phyloP scores from a whole-genome alignment of 176 grass and related monocot genomes.

The Raddia distichophylla region DNA sequence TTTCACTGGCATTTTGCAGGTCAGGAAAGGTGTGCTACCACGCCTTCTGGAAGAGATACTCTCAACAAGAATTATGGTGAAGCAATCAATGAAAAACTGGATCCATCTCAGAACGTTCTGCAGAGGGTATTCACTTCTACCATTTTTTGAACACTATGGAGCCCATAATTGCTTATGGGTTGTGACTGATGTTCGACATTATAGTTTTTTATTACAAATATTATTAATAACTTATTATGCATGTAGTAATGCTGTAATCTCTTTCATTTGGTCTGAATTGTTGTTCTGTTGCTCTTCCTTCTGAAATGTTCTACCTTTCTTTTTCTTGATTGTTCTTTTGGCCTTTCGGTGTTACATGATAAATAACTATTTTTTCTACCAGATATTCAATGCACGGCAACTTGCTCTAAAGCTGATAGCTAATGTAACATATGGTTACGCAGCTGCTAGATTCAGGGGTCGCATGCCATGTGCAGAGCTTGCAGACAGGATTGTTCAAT shows the following conservation, averaged over 20 bases:
- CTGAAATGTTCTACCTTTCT: not conserved
- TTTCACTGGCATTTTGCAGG: constrained; percentile 54
- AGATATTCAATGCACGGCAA: constrained; percentile 98
- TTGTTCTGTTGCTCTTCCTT: constrained; percentile 1
- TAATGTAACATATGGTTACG: constrained; percentile 97
- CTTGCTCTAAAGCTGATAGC: constrained; percentile 96
- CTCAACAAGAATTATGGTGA: constrained; percentile 92
- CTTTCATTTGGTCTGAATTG: not conserved
- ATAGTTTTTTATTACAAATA: constrained; percentile 22
- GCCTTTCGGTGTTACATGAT: constrained; percentile 17
- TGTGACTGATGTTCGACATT: constrained; percentile 6
- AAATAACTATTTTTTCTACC: constrained; percentile 34
- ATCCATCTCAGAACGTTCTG: constrained; percentile 73
- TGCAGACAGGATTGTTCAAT: constrained; percentile 97
- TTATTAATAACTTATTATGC: not conserved
- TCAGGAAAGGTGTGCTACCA: constrained; percentile 92
- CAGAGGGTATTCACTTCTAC: constrained; percentile 64
- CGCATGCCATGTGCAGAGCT: constrained; percentile 98
- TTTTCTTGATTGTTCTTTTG: constrained; percentile 18
- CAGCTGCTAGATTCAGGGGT: constrained; percentile 94
- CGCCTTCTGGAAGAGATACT: constrained; percentile 84
- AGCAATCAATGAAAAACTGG: constrained; percentile 94
- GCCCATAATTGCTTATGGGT: constrained; percentile 12
- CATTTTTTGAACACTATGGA: constrained; percentile 17
- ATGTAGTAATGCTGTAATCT: not conserved